Conservation (phyloP, 75 land plant species). For the Pinus taeda region DNA sequence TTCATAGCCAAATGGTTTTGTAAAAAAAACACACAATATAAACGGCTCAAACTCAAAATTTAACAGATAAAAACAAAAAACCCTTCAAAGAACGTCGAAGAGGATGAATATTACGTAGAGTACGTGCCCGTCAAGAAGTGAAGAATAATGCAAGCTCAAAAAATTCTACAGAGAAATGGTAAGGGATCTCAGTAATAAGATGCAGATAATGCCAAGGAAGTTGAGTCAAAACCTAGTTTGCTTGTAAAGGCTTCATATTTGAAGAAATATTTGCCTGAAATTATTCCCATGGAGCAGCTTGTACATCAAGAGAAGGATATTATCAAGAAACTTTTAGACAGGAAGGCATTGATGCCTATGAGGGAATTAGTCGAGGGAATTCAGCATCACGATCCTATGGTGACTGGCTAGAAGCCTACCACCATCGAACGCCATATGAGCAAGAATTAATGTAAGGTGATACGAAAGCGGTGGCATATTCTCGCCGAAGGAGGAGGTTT, state of each 20-base stretch:
- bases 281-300: conserved; percentile 59
- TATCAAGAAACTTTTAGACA: conserved; percentile 74
- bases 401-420: conserved; percentile 86
- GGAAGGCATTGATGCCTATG: conserved; percentile 74
- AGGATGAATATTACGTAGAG: conserved; percentile 60
- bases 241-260: conserved; percentile 65
- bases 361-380: conserved; percentile 86
- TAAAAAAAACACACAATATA: too few relatives aligned
- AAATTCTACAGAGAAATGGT: conserved; percentile 65
- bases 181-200: neutral
- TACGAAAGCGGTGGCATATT: conserved; percentile 80
- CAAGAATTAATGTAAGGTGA: conserved; percentile 37
- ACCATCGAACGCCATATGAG: conserved; percentile 40
- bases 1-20: too few relatives aligned
- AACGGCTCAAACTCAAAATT: too few relatives aligned
- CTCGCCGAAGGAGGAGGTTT: conserved; percentile 39
- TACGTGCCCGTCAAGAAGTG: conserved; percentile 79
- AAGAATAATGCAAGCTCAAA: conserved; percentile 72
- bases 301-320: conserved; percentile 81
- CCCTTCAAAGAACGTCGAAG: conserved; percentile 18
- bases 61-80: too few relatives aligned
- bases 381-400: conserved; percentile 69
- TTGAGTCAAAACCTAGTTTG: conserved; percentile 72
- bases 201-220: neutral
- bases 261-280: conserved; percentile 55